Conservation (phyloP, 2,329 filamentous ascomycete genomes). For the Neopestalotiopsis sp. region DNA sequence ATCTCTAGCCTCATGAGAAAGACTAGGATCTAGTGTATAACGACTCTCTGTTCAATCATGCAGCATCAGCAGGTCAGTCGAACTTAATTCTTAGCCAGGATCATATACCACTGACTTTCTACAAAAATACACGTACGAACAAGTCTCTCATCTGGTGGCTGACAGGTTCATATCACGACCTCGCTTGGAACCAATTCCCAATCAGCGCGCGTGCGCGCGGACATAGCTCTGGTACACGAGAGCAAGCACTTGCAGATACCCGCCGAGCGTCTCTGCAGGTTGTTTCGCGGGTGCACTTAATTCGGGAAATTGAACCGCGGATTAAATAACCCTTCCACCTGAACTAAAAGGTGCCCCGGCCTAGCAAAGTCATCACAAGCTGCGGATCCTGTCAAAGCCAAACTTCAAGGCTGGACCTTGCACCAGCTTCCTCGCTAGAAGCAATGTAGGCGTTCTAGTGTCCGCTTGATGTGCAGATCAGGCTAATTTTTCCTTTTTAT, state of each 20-base stretch:
- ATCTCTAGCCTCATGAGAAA: not conserved
- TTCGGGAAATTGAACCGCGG: conserved; percentile 8
- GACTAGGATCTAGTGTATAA: not conserved
- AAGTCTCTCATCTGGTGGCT: not conserved
- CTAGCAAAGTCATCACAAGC: conserved; percentile 10
- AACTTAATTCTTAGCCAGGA: not conserved
- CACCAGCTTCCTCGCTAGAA: conserved; percentile 3
- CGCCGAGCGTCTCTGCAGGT: not conserved
- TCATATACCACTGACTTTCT: not conserved
- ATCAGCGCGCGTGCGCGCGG: not conserved
- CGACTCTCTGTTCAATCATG: not conserved
- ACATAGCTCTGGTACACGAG: conserved; percentile 1
- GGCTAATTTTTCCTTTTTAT: not conserved
- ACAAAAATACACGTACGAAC: not conserved
- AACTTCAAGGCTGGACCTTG: conserved; percentile 12
- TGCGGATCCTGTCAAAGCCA: conserved; percentile 15
- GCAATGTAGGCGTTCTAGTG: conserved; percentile 9
- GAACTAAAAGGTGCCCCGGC: conserved; percentile 3
- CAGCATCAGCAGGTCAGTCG: not conserved
- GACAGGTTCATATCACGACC: not conserved
- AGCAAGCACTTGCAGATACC: conserved; percentile 7
- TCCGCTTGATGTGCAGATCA: conserved; percentile 9
- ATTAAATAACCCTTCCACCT: conserved; percentile 6
- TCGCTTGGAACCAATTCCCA: conserved; percentile 7
- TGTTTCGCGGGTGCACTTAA: not conserved